Percentiles rank a stretch among this genome's conserved stretches.
These are phyloP conservation scores for Phytophthora melonis DNA, from an alignment of 352 stramenopile genomes.

Conservation along the genomic window DNA sequence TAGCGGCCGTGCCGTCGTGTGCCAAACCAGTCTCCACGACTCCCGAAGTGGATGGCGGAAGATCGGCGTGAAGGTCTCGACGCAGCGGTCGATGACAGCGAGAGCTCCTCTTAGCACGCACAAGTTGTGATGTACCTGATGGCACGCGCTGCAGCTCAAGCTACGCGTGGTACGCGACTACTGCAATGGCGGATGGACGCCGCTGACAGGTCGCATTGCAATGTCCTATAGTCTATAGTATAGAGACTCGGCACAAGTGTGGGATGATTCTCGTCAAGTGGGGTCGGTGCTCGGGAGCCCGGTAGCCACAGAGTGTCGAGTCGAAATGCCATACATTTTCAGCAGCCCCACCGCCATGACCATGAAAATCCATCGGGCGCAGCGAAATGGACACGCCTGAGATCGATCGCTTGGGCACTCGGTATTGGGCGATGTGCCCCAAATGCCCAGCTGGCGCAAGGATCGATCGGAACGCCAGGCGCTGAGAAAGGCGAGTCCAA, in stretches of 20 bases:
- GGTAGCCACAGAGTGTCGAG: not conserved
- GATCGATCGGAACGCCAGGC: conserved; percentile 30
- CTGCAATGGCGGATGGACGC: conserved; percentile 12
- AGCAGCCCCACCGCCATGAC: conserved; percentile 1
- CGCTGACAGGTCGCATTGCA: not conserved
- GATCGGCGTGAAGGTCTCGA: not conserved
- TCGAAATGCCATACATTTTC: not conserved
- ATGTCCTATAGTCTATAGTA: too few species aligned
- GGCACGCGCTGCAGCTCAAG: too few species aligned
- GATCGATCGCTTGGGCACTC: conserved; percentile 29
- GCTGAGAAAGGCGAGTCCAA: conserved; percentile 40
- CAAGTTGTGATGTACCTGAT: too few species aligned
- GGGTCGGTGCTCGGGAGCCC: not conserved
- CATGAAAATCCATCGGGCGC: conserved; percentile 32
- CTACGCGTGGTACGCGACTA: not conserved
- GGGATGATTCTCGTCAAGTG: not conserved
- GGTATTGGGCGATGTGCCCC: conserved; percentile 20
- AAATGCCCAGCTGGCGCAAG: conserved; percentile 33
- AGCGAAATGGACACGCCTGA: conserved; percentile 32
- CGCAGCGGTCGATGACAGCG: not conserved
- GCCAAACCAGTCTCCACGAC: not conserved
- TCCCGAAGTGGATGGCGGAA: not conserved
- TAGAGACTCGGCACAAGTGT: not conserved
- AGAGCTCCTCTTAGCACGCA: not conserved
- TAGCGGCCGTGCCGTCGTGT: not conserved